phyloP scores from a whole-genome alignment of 1,139 yeast genomes.

The Hemisphaericaspora subhashii region DNA sequence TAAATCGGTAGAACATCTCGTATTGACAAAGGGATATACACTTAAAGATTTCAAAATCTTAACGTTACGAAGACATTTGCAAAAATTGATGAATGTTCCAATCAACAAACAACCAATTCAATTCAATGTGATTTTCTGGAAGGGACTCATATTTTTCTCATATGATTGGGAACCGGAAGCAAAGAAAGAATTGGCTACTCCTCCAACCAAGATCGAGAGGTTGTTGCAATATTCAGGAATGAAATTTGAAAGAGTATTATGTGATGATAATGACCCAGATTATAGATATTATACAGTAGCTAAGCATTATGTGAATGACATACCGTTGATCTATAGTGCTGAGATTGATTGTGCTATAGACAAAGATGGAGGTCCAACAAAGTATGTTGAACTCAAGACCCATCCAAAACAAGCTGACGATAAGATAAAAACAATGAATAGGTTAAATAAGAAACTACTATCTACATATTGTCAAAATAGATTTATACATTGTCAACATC shows the following conservation, averaged over 20 bases:
- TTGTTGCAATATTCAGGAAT: slow-evolving; percentile 24
- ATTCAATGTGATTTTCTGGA: slow-evolving; percentile 24
- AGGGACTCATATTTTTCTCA: slow-evolving; percentile 20
- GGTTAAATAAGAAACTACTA: slow-evolving; percentile 17
- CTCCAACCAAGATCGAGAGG: slow-evolving; percentile 6
- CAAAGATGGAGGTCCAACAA: slow-evolving; percentile 11
- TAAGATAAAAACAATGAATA: slow-evolving; percentile 13
- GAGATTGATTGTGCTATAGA: slow-evolving; percentile 23
- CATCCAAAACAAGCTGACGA: slow-evolving; percentile 15
- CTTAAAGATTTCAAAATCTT: slow-evolving; percentile 17
- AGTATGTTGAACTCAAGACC: slow-evolving; percentile 27
- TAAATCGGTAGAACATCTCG: slow-evolving; percentile 14
- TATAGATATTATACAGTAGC: slow-evolving; percentile 21
- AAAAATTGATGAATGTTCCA: slow-evolving; percentile 22
- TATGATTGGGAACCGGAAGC: slow-evolving; percentile 21
- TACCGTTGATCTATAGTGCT: slow-evolving; percentile 21
- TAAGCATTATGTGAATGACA: slow-evolving; percentile 13
- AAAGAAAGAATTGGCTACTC: slow-evolving; percentile 3
- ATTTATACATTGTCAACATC: slow-evolving; percentile 18
- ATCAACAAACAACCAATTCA: slow-evolving; percentile 14
- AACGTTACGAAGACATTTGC: slow-evolving; percentile 22
- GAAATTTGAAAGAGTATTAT: slow-evolving; percentile 23
- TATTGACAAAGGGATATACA: slow-evolving; percentile 8
- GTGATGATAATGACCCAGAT: slow-evolving; percentile 11
- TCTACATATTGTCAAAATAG: slow-evolving; percentile 25